These are phyloP conservation scores for Tubosaeta brunneosetosa DNA, from an alignment of 768 basidiomycete genomes.

Conservation along the genomic window DNA sequence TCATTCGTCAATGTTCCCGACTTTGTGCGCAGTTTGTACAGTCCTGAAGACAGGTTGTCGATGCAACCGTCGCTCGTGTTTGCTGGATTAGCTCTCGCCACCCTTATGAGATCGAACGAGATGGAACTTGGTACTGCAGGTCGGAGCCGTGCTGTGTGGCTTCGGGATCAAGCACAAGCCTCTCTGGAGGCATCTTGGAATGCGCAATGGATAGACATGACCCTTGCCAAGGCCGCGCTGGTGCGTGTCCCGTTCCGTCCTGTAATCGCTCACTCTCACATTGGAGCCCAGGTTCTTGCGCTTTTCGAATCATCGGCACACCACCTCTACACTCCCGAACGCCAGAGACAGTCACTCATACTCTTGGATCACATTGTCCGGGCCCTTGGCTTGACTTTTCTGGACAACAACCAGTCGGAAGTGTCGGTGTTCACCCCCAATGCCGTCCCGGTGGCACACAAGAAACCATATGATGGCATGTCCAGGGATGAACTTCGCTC, in stretches of 20 bases:
- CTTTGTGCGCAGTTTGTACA: slow-evolving; percentile 49
- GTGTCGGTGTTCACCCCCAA: slow-evolving; percentile 48
- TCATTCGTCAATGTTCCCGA: slow-evolving; percentile 60
- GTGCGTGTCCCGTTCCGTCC: slow-evolving; percentile 33
- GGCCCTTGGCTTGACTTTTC: slow-evolving; percentile 47
- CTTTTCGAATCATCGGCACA: slow-evolving; percentile 75
- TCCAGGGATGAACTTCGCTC: slow-evolving; percentile 25
- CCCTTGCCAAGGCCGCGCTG: slow-evolving; percentile 68
- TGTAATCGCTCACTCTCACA: slow-evolving; percentile 10
- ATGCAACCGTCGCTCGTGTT: slow-evolving; percentile 73
- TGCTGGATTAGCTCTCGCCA: slow-evolving; percentile 64
- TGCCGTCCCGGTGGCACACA: slow-evolving; percentile 46
- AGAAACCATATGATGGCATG: slow-evolving; percentile 26
- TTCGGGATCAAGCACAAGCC: slow-evolving; percentile 53
- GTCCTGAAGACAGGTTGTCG: slow-evolving; percentile 45
- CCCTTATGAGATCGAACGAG: slow-evolving; percentile 69
- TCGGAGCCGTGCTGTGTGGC: slow-evolving; percentile 51
- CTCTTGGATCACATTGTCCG: slow-evolving; percentile 63
- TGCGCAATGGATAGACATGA: slow-evolving; percentile 52
- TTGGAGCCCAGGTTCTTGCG: slow-evolving; percentile 55
- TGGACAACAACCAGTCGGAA: slow-evolving; percentile 53
- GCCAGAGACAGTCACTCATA: slow-evolving; percentile 49
- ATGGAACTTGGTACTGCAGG: slow-evolving; percentile 52
- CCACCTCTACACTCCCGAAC: slow-evolving; percentile 54
- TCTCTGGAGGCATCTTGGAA: slow-evolving; percentile 50